Evolutionary conservation across 1,284 basidiomycete species (phyloP), one percentile per base, ranked within the genome.

Genomic region (Porogramme epimiltina): DNA sequence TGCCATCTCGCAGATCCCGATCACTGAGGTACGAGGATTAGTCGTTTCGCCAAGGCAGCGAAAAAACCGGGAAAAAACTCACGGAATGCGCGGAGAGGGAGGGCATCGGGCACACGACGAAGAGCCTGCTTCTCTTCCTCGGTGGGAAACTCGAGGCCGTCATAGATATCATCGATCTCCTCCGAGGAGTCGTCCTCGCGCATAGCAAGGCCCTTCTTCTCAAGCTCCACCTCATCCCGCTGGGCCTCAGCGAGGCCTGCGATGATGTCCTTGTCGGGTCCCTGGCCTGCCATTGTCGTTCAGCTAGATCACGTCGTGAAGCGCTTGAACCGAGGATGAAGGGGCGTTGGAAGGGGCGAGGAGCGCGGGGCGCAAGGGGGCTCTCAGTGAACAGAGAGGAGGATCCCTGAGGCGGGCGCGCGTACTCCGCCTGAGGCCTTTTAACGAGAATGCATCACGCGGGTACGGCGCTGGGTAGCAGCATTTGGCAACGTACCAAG

Each of bases 1-100:
- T 4, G 85, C 86, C 40, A 87, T 63, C 67, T 91, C 87, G 34
- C 89, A 76, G 38, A 84, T 54, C 4, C 86, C 87, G 42, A 91
- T 87, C 50, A 87, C 85, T 87, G 45, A 4, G 23, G 19, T 11
- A 41, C 33, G 26, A 13, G 16, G 31, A 20, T 6, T 39, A 23
- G 4, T 5, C 10, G 38, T 20, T 33, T 20, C 23, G 39, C 36
- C 16, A 37, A 37, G n/a, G n/a, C n/a, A n/a, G n/a, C 28, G 13
- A 13, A 6, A 31, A 31, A 31, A 25, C 20, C 8, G 33, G 2
- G 1, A 13, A 23, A 16, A 42, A 9, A 41, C 13, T 37, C 13
- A 20, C 16, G 41, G 63, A 85, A 89, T 23, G 82, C 84, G 53
- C 64, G 75, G 87, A 81, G 85, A 5, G 85, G 84, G 45, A 89